Evolutionary conservation across 768 basidiomycete species (phyloP), one percentile per base, ranked within the genome.

Genomic region (Lactarius quietus): DNA sequence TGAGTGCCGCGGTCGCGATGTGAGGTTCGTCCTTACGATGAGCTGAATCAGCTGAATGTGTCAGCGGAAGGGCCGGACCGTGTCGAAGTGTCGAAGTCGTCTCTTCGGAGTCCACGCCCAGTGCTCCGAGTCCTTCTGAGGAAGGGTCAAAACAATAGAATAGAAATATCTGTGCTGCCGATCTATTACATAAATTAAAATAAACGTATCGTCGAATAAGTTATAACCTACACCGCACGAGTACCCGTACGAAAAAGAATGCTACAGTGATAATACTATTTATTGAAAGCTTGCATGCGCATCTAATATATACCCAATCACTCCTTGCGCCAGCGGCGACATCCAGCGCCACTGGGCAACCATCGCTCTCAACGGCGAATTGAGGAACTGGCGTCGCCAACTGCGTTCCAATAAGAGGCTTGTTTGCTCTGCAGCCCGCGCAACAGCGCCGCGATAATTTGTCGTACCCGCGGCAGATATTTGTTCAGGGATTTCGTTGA

Each of bases 381-480:
- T 18, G 48, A n/a, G 23, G 48, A 26, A 26, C 48, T 10, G 23
- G 12, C 14, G 41, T 53, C 63, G 60, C 67, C 67, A 7, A 69
- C 60, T 9, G 75, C 72, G 12, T 67, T 64, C 72, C 75, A 73
- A 59, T 78, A 82, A n/a, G 77, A 75, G 23, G 71, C 71, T 68
- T 82, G 81, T 67, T 81, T 81, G 62, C 72, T 72, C 65, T 76
- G 76, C 29, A 82, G 71, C 20, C 79, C 80, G 20, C 73, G 74
- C n/a, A 82, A 74, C 54, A 82, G 73, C n/a, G 75, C 69, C 55
- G 70, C 71, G 33, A 82, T 66, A 31, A 77, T 70, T 12, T 72
- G 71, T 26, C 78, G 78, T 39, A 82, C 72, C 31, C 69, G 66
- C 51, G 80, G 80, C 72, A 77, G 70, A 69, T 80, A 80, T 26